These are phyloP conservation scores for Cladorrhinum samala DNA, from an alignment of 495 filamentous ascomycete species.

Conservation along the genomic window DNA sequence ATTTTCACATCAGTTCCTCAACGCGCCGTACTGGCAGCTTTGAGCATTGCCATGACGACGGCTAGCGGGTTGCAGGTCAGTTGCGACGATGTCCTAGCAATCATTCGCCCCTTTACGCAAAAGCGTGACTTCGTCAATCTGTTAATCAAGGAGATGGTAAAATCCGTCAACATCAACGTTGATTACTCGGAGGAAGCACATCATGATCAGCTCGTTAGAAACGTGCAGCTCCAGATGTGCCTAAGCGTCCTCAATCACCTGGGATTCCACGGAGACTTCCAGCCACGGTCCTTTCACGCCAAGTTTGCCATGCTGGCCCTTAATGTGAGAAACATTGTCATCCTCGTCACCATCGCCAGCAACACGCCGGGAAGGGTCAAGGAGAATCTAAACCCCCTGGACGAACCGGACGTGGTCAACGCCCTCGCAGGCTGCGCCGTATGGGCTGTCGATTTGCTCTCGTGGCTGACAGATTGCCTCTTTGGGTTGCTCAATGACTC, in stretches of 20 bases:
- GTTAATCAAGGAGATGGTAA: slow-evolving; percentile 58
- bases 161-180: slow-evolving; percentile 57
- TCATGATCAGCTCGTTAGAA: slow-evolving; percentile 64
- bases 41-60: slow-evolving; percentile 34
- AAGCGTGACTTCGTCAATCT: slow-evolving; percentile 45
- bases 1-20: slow-evolving; percentile 33
- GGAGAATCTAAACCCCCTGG: slow-evolving; percentile 47
- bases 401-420: slow-evolving; percentile 58
- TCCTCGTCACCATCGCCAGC: slow-evolving; percentile 59
- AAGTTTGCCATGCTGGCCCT: slow-evolving; percentile 70
- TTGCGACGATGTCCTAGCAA: slow-evolving; percentile 70
- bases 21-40: slow-evolving; percentile 31
- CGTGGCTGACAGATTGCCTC: slow-evolving; percentile 62
- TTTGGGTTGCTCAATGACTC: slow-evolving; percentile 56
- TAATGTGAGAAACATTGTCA: slow-evolving; percentile 62
- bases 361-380: slow-evolving; percentile 33
- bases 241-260: slow-evolving; percentile 65
- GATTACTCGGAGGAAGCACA: slow-evolving; percentile 65
- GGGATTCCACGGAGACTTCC: slow-evolving; percentile 55
- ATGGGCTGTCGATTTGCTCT: slow-evolving; percentile 65
- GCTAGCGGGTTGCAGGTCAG: slow-evolving; percentile 50
- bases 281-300: slow-evolving; percentile 53
- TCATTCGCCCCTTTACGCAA: slow-evolving; percentile 47
- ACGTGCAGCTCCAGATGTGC: slow-evolving; percentile 59
- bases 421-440: slow-evolving; percentile 49